Evolutionary conservation across 164 flowering plant genomes (phyloP).

Genomic region (Tinospora cordifolia): DNA sequence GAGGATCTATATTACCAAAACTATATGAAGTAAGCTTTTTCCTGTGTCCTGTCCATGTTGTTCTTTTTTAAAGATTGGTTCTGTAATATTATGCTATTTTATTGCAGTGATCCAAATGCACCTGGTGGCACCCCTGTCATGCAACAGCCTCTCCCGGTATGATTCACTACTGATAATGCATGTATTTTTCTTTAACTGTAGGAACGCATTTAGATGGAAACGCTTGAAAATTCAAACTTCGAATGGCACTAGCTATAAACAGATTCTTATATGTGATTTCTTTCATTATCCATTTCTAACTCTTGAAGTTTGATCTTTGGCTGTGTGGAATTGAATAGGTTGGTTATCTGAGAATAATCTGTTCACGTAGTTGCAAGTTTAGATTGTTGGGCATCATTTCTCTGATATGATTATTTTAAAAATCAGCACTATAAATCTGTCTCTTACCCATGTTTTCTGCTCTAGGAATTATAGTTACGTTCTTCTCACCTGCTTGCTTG

Average conservation of each 20-base stretch:
- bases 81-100: background rate
- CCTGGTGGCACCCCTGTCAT: constrained; percentile 95
- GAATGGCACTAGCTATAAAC: background rate
- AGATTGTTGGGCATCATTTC: background rate
- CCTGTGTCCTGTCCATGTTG: background rate
- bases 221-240: background rate
- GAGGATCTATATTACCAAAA: constrained; percentile 92
- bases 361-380: background rate
- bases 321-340: background rate
- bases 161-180: constrained; percentile 8
- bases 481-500: no score
- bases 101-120: constrained; percentile 81
- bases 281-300: background rate
- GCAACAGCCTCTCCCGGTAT: constrained; percentile 73
- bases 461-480: no score
- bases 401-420: background rate
- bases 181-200: no score
- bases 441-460: background rate
- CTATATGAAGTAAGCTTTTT: constrained; percentile 79
- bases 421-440: background rate
- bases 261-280: background rate
- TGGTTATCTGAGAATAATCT: background rate
- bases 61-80: background rate
- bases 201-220: no score
- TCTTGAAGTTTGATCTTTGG: background rate